Base-by-base conservation (phyloP, 2,329 filamentous ascomycete genomes). In the Beauveria varroae region DNA sequence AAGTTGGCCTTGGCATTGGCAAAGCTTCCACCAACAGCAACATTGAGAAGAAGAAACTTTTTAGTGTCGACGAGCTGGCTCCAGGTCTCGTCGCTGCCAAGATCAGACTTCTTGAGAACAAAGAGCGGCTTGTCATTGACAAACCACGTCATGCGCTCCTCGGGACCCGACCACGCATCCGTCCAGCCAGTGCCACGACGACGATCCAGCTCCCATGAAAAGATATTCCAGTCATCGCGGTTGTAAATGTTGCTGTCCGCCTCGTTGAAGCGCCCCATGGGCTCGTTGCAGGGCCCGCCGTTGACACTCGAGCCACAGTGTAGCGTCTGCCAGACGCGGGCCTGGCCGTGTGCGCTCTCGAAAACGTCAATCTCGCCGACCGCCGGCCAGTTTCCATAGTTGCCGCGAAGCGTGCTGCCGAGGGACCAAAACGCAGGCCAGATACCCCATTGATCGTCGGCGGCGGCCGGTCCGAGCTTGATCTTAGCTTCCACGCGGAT, bases 381-480 rank as follows among this genome's bases (percentile, higher is more conserved):
- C 6, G 64, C 56, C 0, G 78, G 78, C 78, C 78, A 80, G 62
- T 72, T 73, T 16, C 63, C 67, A 63, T 74, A 74, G 61, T 75
- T 71, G 34, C 66, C 67, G 49, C 77, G 73, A 67, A 73, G 78
- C 1, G 63, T 67, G 9, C 69, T 63, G 6, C 78, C 78, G 37
- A 80, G 72, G 24, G 73, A 68, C 78, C 77, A 80, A 64, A 80
- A 79, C 0, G 77, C 78, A 0, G 74, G 75, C 78, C 78, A 80
- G 66, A 79, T 76, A 20, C 77, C 76, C 53, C 72, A 64, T 62
- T 76, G 72, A 5, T 65, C 56, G 9, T 57, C 24, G 28, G 60
- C 56, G 1, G 69, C 40, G 20, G 67, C 67, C 58, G 26, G 60
- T n/a, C 75, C 72, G 3, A 79, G 65, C 65, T 70, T 73, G 63